phyloP scores from a whole-genome alignment of 2,329 filamentous ascomycete genomes.

The Aspergillus alliaceus region DNA sequence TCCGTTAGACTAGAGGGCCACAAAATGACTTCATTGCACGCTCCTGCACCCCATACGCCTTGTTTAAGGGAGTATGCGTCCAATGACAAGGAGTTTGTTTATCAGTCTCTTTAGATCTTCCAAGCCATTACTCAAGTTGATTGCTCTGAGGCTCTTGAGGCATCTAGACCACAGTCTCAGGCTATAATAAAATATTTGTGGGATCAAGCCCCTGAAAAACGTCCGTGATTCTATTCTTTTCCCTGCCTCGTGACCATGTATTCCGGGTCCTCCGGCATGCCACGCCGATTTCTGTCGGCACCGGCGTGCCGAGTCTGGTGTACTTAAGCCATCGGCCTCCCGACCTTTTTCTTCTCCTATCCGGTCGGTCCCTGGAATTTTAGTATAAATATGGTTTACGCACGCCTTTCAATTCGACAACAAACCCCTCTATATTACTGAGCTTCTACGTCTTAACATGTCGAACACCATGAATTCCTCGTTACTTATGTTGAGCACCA shows the following conservation, averaged over 20 bases:
- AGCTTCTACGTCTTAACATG: background rate
- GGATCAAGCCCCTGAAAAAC: background rate
- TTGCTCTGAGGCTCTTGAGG: background rate
- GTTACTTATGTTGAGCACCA: background rate
- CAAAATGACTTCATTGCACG: background rate
- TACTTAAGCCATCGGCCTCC: slow-evolving; percentile 6
- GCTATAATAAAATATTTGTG: background rate
- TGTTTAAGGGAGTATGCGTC: background rate
- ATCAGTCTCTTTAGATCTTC: background rate
- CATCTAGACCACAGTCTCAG: slow-evolving; percentile 1
- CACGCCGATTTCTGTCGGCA: slow-evolving; percentile 1
- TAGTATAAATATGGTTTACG: background rate
- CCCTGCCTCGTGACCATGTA: background rate
- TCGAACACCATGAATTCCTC: background rate
- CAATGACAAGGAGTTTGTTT: background rate
- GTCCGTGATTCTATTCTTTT: slow-evolving; percentile 1
- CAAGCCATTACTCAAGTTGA: background rate
- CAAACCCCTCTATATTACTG: background rate
- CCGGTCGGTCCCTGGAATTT: background rate
- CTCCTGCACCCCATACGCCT: background rate
- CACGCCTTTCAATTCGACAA: background rate
- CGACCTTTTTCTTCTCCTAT: background rate
- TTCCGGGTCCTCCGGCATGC: slow-evolving; percentile 6
- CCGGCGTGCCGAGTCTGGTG: slow-evolving; percentile 2
- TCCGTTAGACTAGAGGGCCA: background rate